Percentiles rank a stretch among this genome's conserved stretches.
Conservation (phyloP, 257 asterid species). For the Solanum stenotomum region DNA sequence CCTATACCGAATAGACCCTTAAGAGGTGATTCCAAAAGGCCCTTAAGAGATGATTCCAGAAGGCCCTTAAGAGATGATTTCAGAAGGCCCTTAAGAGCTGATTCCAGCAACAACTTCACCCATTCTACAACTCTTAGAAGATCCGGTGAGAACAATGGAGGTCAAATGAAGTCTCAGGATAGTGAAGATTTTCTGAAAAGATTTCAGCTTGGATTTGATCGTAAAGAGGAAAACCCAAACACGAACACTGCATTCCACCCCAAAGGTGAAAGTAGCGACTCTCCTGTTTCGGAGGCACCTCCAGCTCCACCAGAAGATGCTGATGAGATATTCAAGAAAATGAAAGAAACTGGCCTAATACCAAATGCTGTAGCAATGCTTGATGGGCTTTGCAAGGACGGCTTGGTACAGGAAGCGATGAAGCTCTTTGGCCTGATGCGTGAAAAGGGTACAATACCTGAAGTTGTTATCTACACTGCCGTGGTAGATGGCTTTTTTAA, state of each 20-base stretch:
- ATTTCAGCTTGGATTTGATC: constrained; percentile 62
- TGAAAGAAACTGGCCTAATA: constrained; percentile 84
- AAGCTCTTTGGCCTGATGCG: constrained; percentile 77
- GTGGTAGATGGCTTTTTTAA: constrained; percentile 83
- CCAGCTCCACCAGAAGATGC: constrained; percentile 50
- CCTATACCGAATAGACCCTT: constrained; percentile 50
- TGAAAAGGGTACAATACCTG: constrained; percentile 79
- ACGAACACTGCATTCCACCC: constrained; percentile 5
- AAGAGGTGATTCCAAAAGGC: constrained; percentile 9
- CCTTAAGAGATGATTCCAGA: neutral
- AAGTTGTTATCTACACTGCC: constrained; percentile 79
- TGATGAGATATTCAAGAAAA: constrained; percentile 76
- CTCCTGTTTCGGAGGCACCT: constrained; percentile 16
- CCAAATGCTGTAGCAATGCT: constrained; percentile 96
- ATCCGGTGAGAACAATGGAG: constrained; percentile 11
- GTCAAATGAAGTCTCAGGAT: constrained; percentile 9
- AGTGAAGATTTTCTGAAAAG: constrained; percentile 60
- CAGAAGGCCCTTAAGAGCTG: neutral
- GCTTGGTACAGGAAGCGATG: constrained; percentile 82
- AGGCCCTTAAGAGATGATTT: constrained; percentile 32
- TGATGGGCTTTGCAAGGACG: constrained; percentile 86
- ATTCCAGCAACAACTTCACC: neutral
- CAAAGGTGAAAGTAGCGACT: neutral
- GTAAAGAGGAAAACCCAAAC: neutral
- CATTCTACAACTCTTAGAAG: neutral